Base-by-base conservation (phyloP, 2,329 filamentous ascomycete genomes). In the Harringtonia aguacate region DNA sequence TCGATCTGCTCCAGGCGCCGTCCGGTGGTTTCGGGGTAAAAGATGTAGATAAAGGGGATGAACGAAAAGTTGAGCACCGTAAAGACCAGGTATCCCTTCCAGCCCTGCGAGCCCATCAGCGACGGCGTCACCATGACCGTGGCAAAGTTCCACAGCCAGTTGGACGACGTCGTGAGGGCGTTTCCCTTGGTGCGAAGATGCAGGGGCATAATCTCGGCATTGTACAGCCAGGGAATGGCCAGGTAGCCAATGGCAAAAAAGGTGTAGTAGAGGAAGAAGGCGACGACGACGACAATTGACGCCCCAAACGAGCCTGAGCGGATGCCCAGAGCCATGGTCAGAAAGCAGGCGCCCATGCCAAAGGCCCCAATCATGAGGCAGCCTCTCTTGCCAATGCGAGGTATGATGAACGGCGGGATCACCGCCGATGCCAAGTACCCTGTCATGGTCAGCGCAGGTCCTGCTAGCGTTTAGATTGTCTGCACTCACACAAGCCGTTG, bases 21-120 rank as follows among this genome's bases (percentile, higher is more conserved):
- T 22, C 43, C 41, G 6, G 41, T 39, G 12, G 69, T 72, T 46
- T 73, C 69, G 0, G 68, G 67, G 45, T 72, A 72, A 41, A 72
- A 61, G 39, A 71, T 58, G 51, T 66, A 70, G 4, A 67, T 56
- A 6, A 67, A 52, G 0, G 66, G 66, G 1, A 72, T 27, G 42
- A 71, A 72, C 3, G 61, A 50, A 38, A 64, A 61, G 53, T 68
- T 70, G 44, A 72, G 64, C 8, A 69, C 62, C 1, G 68, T 64
- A 62, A 65, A 76, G 38, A 76, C 64, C 31, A 76, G 64, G 58
- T 65, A 76, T 54, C 70, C 75, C 30, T 63, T 64, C 64, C 69
- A 75, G 1, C 65, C 64, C 0, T 75, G 59, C n/a, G 66, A 68
- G 18, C 65, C 54, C 39, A 62, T 62, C 2, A 71, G 58, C 1